Evolutionary conservation across 345 rosid genomes (phyloP).

Genomic region (Psidium friedrichsthalianum): DNA sequence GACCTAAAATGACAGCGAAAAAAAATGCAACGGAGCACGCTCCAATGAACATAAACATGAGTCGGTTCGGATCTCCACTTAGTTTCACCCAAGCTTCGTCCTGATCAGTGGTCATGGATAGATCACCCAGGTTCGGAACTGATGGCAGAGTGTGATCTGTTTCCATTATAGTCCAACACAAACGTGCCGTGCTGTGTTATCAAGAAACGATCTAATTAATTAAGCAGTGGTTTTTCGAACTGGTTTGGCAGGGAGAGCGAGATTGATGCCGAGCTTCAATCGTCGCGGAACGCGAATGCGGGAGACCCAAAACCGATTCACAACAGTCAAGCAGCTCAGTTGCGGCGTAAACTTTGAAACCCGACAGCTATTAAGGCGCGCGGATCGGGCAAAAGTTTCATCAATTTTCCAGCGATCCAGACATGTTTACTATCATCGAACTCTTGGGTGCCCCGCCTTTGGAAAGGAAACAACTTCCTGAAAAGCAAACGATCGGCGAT

Average conservation of each 20-base stretch:
- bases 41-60: background rate
- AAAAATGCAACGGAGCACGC: background rate
- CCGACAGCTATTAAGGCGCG: background rate
- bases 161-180: background rate
- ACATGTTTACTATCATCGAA: background rate
- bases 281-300: background rate
- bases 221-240: background rate
- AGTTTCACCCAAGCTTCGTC: too few relatives aligned
- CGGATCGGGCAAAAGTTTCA: background rate
- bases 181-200: background rate
- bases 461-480: background rate
- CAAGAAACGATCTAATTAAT: background rate
- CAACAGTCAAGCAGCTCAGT: background rate
- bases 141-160: too few relatives aligned
- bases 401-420: background rate
- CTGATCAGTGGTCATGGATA: too few relatives aligned
- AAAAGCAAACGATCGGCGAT: background rate
- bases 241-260: background rate
- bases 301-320: background rate
- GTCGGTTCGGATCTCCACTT: too few relatives aligned
- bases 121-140: too few relatives aligned
- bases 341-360: background rate
- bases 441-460: background rate
- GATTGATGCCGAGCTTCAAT: background rate
- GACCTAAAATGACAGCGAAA: background rate